Percentiles rank a stretch among this genome's conserved stretches.
Evolutionary conservation across 2,329 filamentous ascomycete species (phyloP).

Genomic region (Diplodia sapinea): DNA sequence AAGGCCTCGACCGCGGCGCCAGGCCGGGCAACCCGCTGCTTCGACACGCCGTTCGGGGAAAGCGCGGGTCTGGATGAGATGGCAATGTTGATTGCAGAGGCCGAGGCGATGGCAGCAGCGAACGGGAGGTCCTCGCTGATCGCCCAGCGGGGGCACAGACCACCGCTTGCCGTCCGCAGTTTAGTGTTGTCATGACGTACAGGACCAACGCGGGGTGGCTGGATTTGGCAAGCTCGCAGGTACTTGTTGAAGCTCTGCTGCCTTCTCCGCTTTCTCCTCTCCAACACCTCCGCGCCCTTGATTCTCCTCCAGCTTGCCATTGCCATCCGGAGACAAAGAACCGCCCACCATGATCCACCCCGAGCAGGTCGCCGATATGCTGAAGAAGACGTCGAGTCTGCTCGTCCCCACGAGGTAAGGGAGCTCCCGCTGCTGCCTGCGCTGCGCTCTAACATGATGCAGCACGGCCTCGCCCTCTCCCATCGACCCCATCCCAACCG

Average conservation of each 20-base stretch:
- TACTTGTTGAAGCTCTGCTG: constrained; percentile 17
- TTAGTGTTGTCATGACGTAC: neutral
- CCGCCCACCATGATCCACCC: constrained; percentile 30
- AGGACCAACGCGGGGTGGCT: constrained; percentile 19
- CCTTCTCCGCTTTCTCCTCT: constrained; percentile 26
- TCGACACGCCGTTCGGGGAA: neutral
- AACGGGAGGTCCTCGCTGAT: constrained; percentile 9
- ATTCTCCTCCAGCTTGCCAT: neutral
- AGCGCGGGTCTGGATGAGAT: neutral
- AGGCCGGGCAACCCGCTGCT: neutral
- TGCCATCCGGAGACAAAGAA: constrained; percentile 1
- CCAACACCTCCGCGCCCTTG: neutral
- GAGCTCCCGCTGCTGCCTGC: neutral
- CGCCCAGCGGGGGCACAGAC: neutral
- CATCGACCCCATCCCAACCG: constrained; percentile 50
- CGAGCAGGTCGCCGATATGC: constrained; percentile 30
- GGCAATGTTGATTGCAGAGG: constrained; percentile 18
- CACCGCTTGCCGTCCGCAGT: constrained; percentile 20
- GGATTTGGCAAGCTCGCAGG: constrained; percentile 4
- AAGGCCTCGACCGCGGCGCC: neutral
- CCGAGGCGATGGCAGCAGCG: constrained; percentile 8
- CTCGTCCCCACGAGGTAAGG: constrained; percentile 30
- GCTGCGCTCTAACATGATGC: constrained; percentile 7
- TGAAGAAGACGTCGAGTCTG: constrained; percentile 26
- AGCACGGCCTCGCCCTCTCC: constrained; percentile 36